Evolutionary conservation across 1,284 basidiomycete species (phyloP).

Genomic region (Ceratorhiza oryzae-sativae): DNA sequence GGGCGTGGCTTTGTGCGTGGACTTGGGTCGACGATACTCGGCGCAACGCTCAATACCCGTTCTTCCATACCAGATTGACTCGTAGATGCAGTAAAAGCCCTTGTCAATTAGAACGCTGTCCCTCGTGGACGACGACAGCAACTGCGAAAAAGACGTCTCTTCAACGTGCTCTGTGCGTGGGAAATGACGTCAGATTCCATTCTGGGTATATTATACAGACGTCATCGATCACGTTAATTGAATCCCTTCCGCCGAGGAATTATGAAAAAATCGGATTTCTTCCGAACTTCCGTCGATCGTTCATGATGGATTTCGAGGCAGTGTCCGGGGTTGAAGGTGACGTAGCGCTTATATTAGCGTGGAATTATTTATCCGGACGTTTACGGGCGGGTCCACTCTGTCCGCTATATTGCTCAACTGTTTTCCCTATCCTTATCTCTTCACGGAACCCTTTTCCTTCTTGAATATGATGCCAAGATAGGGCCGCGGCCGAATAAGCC

Average conservation of each 20-base stretch:
- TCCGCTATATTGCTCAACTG: too few species aligned
- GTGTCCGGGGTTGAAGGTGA: not conserved
- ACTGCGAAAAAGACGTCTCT: not conserved
- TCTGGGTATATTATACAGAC: not conserved
- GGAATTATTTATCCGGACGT: not conserved
- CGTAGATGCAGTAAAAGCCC: not conserved
- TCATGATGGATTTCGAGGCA: slow-evolving; percentile 1
- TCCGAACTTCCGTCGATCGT: slow-evolving; percentile 1
- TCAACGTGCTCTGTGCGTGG: not conserved
- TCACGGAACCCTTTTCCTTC: not conserved
- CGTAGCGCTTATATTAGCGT: not conserved
- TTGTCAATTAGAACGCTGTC: not conserved
- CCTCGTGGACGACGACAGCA: not conserved
- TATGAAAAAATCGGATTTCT: not conserved
- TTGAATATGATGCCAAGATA: not conserved
- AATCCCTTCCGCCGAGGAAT: not conserved
- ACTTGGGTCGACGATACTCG: slow-evolving; percentile 33
- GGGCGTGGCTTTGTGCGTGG: slow-evolving; percentile 64
- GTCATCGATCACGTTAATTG: not conserved
- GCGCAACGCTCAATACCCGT: slow-evolving; percentile 29
- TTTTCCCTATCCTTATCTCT: not conserved
- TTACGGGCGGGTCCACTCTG: not conserved
- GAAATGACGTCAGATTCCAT: not conserved
- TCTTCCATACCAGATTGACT: slow-evolving; percentile 1
- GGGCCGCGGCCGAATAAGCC: too few species aligned